Percentiles rank a stretch among this genome's conserved stretches.
Evolutionary conservation across 306 rosid species (phyloP).

Genomic region (Prosopis cineraria): DNA sequence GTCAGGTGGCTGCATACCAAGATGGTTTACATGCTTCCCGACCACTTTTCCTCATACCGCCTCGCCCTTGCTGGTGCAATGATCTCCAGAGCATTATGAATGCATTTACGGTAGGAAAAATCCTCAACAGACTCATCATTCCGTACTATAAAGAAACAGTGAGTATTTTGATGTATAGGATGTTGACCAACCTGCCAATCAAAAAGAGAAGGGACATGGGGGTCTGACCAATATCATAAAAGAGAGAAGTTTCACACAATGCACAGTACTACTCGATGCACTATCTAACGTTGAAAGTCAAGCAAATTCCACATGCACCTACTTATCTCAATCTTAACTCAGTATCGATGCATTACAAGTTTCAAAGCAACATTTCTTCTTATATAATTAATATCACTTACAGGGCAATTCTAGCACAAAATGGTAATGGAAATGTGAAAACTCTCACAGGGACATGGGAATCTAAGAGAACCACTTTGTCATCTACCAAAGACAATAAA

Average conservation of each 20-base stretch:
- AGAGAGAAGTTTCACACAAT: background rate
- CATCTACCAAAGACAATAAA: background rate
- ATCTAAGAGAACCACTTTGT: background rate
- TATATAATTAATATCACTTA: background rate
- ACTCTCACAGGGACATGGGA: background rate
- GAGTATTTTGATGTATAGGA: slow-evolving; percentile 50
- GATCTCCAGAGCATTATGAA: slow-evolving; percentile 65
- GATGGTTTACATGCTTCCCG: background rate
- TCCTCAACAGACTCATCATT: slow-evolving; percentile 76
- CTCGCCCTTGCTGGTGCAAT: slow-evolving; percentile 62
- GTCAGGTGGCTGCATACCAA: slow-evolving; percentile 24
- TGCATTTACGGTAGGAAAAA: slow-evolving; percentile 86
- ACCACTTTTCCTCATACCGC: slow-evolving; percentile 50
- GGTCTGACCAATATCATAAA: slow-evolving; percentile 9
- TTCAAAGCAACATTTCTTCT: background rate
- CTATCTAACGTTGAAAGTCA: slow-evolving; percentile 13
- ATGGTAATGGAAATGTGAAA: background rate
- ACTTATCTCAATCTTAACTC: slow-evolving; percentile 7
- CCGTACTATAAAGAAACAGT: slow-evolving; percentile 69
- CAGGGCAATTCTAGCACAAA: background rate
- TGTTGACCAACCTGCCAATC: slow-evolving; percentile 71
- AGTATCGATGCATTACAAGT: background rate
- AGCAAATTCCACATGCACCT: background rate
- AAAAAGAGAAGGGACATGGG: slow-evolving; percentile 13
- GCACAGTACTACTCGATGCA: slow-evolving; percentile 8